These are phyloP conservation scores for Emiliania huxleyi DNA, from an alignment of 78 protist species.

Conservation along the genomic window DNA sequence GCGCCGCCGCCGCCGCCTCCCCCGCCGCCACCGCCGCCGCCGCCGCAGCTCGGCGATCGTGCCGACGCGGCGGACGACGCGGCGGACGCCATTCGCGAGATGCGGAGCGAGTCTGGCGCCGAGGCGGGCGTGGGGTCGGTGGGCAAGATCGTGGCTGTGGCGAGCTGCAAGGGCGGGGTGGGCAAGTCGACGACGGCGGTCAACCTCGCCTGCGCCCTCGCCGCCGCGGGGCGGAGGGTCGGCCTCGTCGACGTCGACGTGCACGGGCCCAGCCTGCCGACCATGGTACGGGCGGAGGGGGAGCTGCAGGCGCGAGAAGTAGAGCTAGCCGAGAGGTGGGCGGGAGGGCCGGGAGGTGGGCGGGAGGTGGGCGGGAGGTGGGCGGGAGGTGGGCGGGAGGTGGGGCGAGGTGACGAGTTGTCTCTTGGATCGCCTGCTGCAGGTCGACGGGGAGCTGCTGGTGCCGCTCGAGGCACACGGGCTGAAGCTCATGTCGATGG, in stretches of 20 bases:
- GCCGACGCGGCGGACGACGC: neutral
- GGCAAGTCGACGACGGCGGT: conserved; percentile 49
- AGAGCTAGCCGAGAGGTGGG: too few species aligned
- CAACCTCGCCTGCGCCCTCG: conserved; percentile 41
- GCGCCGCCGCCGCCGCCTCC: neutral
- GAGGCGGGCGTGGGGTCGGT: neutral
- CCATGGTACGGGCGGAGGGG: conserved; percentile 39
- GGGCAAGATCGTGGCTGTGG: conserved; percentile 24
- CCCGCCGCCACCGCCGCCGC: too few species aligned
- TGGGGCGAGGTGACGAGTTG: too few species aligned
- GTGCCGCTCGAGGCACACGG: conserved; percentile 6
- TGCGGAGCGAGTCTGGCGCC: neutral
- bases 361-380: too few species aligned
- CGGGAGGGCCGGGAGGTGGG: too few species aligned
- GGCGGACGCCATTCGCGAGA: neutral
- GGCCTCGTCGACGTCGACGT: conserved; percentile 63
- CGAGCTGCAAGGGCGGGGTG: conserved; percentile 57
- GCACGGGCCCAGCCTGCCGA: conserved; percentile 87
- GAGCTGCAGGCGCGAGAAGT: neutral
- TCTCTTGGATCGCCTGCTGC: too few species aligned
- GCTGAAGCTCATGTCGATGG: conserved; percentile 38
- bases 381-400: too few species aligned
- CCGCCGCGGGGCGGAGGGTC: neutral
- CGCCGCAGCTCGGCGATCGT: neutral
- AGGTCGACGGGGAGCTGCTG: neutral